Evolutionary conservation across 495 filamentous ascomycete genomes (phyloP), one percentile per base, ranked within the genome.

Genomic region (Lasiosphaeriaceae sp.): DNA sequence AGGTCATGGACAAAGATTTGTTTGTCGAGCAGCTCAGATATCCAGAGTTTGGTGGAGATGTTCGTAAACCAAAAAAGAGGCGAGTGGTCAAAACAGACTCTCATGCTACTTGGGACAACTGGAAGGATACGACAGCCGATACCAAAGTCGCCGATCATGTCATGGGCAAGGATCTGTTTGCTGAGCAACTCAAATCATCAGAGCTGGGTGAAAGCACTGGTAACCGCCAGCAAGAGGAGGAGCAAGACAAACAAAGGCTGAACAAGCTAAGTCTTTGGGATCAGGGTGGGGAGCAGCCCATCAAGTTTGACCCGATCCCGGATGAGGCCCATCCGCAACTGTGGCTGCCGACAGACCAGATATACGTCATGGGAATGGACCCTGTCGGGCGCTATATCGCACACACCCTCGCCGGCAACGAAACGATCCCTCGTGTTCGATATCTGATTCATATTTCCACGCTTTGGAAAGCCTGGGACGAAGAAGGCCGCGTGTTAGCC

Each of bases 311-410:
- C 4, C 26, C 3, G 26, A 31, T 31, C 26, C 26, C 26, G 9
- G 4, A 3, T 31, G 26, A 50, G 21, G 48, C 50, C 16, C 50
- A 17, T 17, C 39, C 39, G 39, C 16, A 5, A 5, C 5, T 45
- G 16, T 44, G 55, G 2, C 16, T 21, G 12, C 52, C 60, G 3
- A 67, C 73, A 1, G 68, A 76, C 9, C 66, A 70, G 41, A 74
- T 86, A 3, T 69, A 84, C 55, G 71, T 86, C 17, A 60, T 86
- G 52, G 84, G 84, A 1, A 65, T 72, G 39, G 74, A 77, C 22
- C 58, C 68, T 22, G 59, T 74, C 2, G 83, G 82, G 16, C 74
- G 70, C 50, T 77, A 80, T 44, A 63, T 85, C 48, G 71, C 79
- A 2, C 76, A 84, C 49, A 63, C 74, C 6, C 57, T 87, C 11